Evolutionary conservation across 2,329 filamentous ascomycete species (phyloP), one percentile per base, ranked within the genome.

Genomic region (Ceratocystis destructans): DNA sequence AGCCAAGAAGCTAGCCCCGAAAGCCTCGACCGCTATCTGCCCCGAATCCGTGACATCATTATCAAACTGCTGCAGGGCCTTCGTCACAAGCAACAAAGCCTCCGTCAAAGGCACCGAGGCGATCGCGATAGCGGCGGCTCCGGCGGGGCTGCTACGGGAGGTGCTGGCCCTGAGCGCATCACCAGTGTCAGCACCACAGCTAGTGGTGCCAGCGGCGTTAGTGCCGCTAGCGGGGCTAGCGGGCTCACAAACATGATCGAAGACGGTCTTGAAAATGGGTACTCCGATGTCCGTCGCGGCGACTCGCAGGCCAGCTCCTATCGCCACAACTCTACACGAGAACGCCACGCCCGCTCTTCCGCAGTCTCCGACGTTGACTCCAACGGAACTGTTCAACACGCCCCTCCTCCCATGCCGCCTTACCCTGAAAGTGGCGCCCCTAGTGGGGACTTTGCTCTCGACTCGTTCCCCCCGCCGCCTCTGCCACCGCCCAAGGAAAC

Each of bases 1-100:
- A 97, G 93, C 75, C 94, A 99, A 73, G 92, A 97, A 77, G 94
- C 94, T 4, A 96, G 90, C 71, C 87, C 92, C 62, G 87, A 95
- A 73, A 96, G 92, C 75, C 81, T 99, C 68, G 94, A 99, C 75
- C 89, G 88, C 74, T 99, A 96, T 75, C 79, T 99, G 41, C 94
- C 94, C 0, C 85, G 89, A 68, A 99, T 99, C 75, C 87, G 94
- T 71, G 94, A 99, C 75, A 99, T 99, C 72, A 99, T 99, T 73
- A 97, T 99, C 76, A 96, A 96, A 74, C 80, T 99, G 37, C 82
- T 99, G 7, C 94, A 99, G 74, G 94, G 94, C 1, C 78, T 99
- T 69, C 99, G 99, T 79, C 87, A 93, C 76, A 99, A 99, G 75
- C 94, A 99, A 74, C 92, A 96, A 73, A 90, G 91, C 72, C 77